Evolutionary conservation across 169 alveolate species (phyloP).

Genomic region (Cryptosporidium sp.): DNA sequence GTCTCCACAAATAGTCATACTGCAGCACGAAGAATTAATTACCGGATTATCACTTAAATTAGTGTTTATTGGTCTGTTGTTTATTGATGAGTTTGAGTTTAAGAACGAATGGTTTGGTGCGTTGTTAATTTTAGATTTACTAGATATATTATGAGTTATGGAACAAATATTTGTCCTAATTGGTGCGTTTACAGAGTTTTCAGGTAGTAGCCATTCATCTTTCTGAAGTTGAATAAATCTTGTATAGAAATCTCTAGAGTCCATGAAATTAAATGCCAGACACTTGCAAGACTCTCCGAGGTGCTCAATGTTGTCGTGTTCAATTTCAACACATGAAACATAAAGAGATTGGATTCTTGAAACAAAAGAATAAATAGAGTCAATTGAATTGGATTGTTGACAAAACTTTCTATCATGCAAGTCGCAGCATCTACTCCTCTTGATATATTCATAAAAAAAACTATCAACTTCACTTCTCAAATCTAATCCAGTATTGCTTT

Average conservation of each 20-base stretch:
- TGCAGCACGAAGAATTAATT: not conserved
- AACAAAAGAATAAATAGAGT: slow-evolving; percentile 51
- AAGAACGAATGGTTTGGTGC: not conserved
- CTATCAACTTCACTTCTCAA: slow-evolving; percentile 16
- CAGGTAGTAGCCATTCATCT: not conserved
- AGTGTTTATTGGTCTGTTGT: not conserved
- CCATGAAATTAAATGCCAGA: slow-evolving; percentile 46
- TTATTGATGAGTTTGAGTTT: not conserved
- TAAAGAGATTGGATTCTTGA: slow-evolving; percentile 61
- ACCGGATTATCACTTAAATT: not conserved
- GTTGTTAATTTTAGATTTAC: not conserved
- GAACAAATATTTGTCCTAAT: not conserved
- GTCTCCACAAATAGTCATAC: slow-evolving; percentile 45
- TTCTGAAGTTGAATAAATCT: slow-evolving; percentile 48
- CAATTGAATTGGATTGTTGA: slow-evolving; percentile 40
- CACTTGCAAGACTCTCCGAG: slow-evolving; percentile 66
- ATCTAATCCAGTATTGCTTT: not conserved
- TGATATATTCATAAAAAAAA: not conserved
- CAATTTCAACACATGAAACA: slow-evolving; percentile 59
- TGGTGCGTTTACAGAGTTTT: not conserved
- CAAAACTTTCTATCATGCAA: not conserved
- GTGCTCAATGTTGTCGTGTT: slow-evolving; percentile 44
- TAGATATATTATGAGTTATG: not conserved
- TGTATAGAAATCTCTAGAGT: slow-evolving; percentile 38
- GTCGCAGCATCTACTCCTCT: not conserved